Evolutionary conservation across 192 early-diverging fungal species (phyloP).

Genomic region (Gaertneriomyces semiglobifer): DNA sequence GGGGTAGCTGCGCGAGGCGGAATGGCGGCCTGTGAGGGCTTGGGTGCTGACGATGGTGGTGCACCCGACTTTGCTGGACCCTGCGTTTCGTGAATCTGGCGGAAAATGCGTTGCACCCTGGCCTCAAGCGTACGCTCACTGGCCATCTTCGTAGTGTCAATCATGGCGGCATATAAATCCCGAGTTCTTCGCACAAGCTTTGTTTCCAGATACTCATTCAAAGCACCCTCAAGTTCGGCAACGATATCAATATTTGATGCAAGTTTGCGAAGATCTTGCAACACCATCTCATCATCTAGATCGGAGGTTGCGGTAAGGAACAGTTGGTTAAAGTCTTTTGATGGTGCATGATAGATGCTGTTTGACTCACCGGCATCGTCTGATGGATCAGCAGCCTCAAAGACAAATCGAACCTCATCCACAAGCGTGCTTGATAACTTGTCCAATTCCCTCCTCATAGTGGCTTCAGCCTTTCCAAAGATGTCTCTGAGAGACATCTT

Average conservation of each 20-base stretch:
- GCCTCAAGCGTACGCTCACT: conserved; percentile 7
- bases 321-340: neutral
- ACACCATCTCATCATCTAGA: too few species aligned
- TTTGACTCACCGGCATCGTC: conserved; percentile 9
- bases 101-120: conserved; percentile 1
- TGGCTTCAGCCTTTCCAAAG: conserved; percentile 15
- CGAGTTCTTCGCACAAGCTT: conserved; percentile 4
- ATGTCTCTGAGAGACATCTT: conserved; percentile 20
- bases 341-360: neutral
- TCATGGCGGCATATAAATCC: conserved; percentile 17
- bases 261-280: neutral
- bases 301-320: neutral
- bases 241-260: conserved; percentile 7
- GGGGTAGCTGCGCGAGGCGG: neutral
- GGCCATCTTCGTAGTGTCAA: conserved; percentile 10
- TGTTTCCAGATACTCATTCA: conserved; percentile 16
- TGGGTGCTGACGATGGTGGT: neutral
- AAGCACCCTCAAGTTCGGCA: conserved; percentile 11
- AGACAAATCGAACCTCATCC: conserved; percentile 30
- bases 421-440: conserved; percentile 15
- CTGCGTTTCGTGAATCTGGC: neutral
- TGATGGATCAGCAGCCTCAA: conserved; percentile 13
- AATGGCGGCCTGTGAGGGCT: neutral
- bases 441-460: conserved; percentile 22
- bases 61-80: conserved; percentile 7